Evolutionary conservation across 768 basidiomycete genomes (phyloP).

Genomic region (Pisolithus sp.): DNA sequence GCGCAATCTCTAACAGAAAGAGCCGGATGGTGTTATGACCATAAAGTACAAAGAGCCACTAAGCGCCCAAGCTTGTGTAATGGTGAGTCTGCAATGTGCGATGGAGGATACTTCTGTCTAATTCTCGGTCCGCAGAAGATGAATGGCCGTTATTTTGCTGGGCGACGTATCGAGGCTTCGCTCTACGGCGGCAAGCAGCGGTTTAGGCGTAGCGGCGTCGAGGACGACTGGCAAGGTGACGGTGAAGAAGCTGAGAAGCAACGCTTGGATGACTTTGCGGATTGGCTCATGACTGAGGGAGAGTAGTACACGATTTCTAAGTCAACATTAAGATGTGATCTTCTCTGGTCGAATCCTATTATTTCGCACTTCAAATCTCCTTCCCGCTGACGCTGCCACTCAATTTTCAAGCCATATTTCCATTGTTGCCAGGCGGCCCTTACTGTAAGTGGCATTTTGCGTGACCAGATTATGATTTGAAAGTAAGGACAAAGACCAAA

Average conservation of each 20-base stretch:
- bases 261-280: slow-evolving; percentile 81
- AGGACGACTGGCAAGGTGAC: slow-evolving; percentile 56
- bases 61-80: slow-evolving; percentile 88
- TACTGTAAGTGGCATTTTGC: too few relatives aligned
- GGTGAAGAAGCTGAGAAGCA: slow-evolving; percentile 74
- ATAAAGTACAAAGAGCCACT: slow-evolving; percentile 91
- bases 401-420: too few relatives aligned
- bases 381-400: not conserved
- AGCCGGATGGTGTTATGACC: slow-evolving; percentile 90
- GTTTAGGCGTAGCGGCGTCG: slow-evolving; percentile 69
- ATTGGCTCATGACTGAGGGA: slow-evolving; percentile 80
- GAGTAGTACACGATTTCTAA: slow-evolving; percentile 35
- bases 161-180: slow-evolving; percentile 73
- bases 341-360: not conserved
- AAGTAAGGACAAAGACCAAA: too few relatives aligned
- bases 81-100: slow-evolving; percentile 45
- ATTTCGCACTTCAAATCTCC: not conserved
- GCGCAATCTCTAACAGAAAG: slow-evolving; percentile 50
- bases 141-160: slow-evolving; percentile 88
- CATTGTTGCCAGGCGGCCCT: too few relatives aligned
- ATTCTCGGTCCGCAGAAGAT: slow-evolving; percentile 59
- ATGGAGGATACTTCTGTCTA: not conserved
- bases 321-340: not conserved
- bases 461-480: too few relatives aligned
- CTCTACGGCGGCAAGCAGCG: slow-evolving; percentile 77